Base-by-base conservation (phyloP, 768 basidiomycete species). In the Leccinum olivaceopallidum region DNA sequence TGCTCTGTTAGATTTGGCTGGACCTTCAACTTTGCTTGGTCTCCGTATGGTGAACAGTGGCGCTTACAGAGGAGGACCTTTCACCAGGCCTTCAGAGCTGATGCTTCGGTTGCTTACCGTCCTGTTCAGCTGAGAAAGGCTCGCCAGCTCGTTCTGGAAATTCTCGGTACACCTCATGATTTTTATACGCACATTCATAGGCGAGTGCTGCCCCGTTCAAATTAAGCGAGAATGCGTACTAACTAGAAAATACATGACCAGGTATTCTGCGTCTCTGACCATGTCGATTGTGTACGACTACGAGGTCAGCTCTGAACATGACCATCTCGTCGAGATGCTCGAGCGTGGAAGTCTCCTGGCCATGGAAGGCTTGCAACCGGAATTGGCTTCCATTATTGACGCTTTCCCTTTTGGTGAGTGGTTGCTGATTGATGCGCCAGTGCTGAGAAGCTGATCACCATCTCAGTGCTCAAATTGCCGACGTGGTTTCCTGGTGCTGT, bases 281-380 rank as follows among this genome's bases (percentile, higher is more conserved):
- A 67, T 81, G 58, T 72, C 75, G 16, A 69, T 81, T 14, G 71
- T 76, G 14, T 82, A 82, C 47, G 81, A 79, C 20, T 70, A 75
- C 14, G 64, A 75, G 6, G 70, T 79, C 7, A 71, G 71, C 16
- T 66, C 75, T 8, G 61, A 70, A 34, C 72, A 72, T 1, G 80
- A 80, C 53, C 67, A 70, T 34, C 75, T 78, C 60, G 73, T 81
- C 13, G 61, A 74, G 9, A 62, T 79, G 4, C 74, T 78, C 5
- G 75, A 79, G 39, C 65, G 69, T 12, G 77, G 77, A 5, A 44
- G 73, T 5, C 3, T 28, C 9, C 18, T 71, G 14, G 59, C 65
- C 1, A 18, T 72, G 44, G 60, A 53, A 50, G 22, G 36, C 6
- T 32, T 68, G 5, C 62, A 61, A n/a, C 71, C 66, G 5, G 68